Conservation (phyloP, 75 land plant genomes). For the Gnetum montanum region DNA sequence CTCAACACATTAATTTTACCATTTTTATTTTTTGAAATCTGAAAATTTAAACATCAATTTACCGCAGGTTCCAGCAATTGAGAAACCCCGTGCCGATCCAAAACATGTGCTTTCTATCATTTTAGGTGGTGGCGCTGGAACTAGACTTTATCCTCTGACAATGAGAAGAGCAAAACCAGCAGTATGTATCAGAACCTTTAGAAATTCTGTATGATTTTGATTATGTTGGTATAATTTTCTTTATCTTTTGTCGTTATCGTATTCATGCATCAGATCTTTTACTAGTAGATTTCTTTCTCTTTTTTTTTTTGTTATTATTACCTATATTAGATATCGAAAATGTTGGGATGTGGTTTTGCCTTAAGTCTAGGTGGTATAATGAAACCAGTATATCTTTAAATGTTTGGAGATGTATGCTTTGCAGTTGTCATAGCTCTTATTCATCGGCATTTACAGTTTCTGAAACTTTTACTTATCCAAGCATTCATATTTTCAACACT, state of each 20-base stretch:
- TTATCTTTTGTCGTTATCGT: not conserved
- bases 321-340: too few species aligned
- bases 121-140: slow-evolving; percentile 66
- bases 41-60: too few species aligned
- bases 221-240: not conserved
- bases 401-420: too few species aligned
- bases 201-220: not conserved
- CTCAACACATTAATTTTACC: too few species aligned
- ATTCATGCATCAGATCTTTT: not conserved
- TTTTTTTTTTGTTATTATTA: not conserved
- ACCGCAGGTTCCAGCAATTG: slow-evolving; percentile 23
- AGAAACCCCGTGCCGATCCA: slow-evolving; percentile 28
- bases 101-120: slow-evolving; percentile 45
- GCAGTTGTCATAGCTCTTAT: too few species aligned
- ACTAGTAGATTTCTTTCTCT: not conserved
- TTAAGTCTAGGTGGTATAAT: too few species aligned
- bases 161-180: slow-evolving; percentile 59
- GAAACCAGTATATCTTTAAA: too few species aligned
- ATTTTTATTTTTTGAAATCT: too few species aligned
- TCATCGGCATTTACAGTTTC: too few species aligned
- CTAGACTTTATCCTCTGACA: slow-evolving; percentile 59
- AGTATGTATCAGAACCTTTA: slow-evolving; percentile 20
- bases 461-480: too few species aligned
- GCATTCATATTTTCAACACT: too few species aligned
- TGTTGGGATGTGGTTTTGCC: too few species aligned